Conservation (phyloP, 2,329 filamentous ascomycete genomes). For the Celoporthe dispersa region DNA sequence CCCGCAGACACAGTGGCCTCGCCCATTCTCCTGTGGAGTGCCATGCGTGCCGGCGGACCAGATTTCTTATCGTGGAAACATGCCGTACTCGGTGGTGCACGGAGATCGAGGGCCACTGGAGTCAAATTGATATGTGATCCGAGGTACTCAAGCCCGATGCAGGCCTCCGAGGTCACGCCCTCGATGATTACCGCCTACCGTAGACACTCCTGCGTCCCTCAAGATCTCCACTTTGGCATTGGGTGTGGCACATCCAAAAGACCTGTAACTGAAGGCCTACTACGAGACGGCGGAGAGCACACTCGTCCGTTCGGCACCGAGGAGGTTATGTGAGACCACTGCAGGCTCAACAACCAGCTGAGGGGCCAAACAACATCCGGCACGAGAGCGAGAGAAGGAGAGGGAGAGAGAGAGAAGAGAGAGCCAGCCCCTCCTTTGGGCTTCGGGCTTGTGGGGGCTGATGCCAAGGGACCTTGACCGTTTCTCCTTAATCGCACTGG, state of each 20-base stretch:
- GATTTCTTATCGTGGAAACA: not conserved
- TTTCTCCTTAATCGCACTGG: conserved; percentile 11
- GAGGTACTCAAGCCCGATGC: not conserved
- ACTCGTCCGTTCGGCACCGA: not conserved
- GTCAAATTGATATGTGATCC: not conserved
- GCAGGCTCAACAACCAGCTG: not conserved
- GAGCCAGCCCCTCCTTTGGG: not conserved
- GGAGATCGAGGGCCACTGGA: not conserved
- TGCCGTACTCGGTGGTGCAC: not conserved
- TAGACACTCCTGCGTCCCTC: not conserved
- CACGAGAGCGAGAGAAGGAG: too few species aligned
- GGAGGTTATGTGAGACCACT: not conserved
- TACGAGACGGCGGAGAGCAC: not conserved
- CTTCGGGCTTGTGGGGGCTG: not conserved
- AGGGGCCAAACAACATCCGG: not conserved
- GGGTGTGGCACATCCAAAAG: not conserved
- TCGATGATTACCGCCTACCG: not conserved
- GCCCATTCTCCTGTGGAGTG: not conserved
- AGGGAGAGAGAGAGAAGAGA: too few species aligned
- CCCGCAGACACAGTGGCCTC: not conserved
- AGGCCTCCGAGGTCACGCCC: not conserved
- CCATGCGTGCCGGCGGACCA: not conserved
- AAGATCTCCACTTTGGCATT: not conserved
- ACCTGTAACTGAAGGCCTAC: not conserved
- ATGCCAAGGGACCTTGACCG: not conserved